Percentiles rank a stretch among this genome's conserved stretches.
These are phyloP conservation scores for Solanum dulcamara DNA, from an alignment of 257 asterid genomes.

Conservation along the genomic window DNA sequence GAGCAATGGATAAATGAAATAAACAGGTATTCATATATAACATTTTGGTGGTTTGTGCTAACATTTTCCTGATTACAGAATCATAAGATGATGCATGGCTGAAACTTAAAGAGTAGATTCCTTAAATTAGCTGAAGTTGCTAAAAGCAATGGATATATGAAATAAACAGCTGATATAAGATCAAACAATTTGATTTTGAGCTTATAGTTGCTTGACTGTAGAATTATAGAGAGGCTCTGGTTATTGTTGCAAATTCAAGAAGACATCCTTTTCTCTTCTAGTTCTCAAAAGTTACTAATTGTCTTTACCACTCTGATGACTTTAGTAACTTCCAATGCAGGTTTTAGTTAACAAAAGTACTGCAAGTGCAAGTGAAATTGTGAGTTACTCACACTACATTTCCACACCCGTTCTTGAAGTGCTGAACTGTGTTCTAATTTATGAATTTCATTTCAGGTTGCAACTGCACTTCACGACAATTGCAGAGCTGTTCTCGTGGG, in stretches of 20 bases:
- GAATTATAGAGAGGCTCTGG: neutral
- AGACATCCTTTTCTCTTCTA: neutral
- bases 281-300: neutral
- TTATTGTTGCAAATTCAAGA: neutral
- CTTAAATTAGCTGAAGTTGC: neutral
- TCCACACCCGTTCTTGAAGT: neutral
- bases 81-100: neutral
- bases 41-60: neutral
- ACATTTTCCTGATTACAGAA: neutral
- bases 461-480: slow-evolving; percentile 98
- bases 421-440: neutral
- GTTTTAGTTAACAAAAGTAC: slow-evolving; percentile 91
- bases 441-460: slow-evolving; percentile 56
- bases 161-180: neutral
- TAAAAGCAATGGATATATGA: neutral
- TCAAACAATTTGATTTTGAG: neutral
- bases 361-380: slow-evolving; percentile 99
- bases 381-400: slow-evolving; percentile 34
- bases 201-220: neutral
- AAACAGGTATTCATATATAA: neutral
- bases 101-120: neutral
- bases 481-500: slow-evolving; percentile 98
- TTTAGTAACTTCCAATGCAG: slow-evolving; percentile 36
- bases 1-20: neutral
- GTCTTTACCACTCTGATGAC: neutral